Percentiles rank a stretch among this genome's conserved stretches.
These are phyloP conservation scores for Pythium catenulatum DNA, from an alignment of 352 stramenopile genomes.

Conservation along the genomic window DNA sequence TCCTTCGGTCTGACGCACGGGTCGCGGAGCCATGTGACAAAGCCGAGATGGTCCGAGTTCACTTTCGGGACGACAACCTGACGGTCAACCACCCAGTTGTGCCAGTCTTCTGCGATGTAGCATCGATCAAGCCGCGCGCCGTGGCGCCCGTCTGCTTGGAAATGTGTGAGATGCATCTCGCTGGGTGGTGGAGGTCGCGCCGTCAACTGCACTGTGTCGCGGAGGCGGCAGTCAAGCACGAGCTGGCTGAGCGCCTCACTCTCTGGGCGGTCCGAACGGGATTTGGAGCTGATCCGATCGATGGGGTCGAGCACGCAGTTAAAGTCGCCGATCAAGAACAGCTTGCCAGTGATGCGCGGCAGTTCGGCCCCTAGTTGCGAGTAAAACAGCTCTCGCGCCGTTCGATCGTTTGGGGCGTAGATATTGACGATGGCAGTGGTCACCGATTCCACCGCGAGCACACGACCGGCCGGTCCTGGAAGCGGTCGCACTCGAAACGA, in stretches of 20 bases:
- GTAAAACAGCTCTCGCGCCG: background rate
- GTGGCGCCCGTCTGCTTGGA: too few species aligned
- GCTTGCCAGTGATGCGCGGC: background rate
- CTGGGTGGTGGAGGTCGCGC: too few species aligned
- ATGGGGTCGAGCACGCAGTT: background rate
- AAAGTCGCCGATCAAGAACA: background rate
- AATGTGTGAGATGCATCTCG: too few species aligned
- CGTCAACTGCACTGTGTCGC: too few species aligned
- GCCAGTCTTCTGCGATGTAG: too few species aligned
- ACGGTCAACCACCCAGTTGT: too few species aligned
- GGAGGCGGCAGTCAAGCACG: too few species aligned
- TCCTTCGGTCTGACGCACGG: background rate
- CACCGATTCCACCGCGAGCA: background rate
- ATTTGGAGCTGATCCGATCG: background rate
- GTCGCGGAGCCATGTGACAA: background rate
- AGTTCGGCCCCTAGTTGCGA: background rate
- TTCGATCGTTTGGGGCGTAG: background rate
- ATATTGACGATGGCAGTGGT: background rate
- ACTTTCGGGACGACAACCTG: background rate
- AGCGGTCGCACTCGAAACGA: background rate
- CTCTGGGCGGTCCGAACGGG: background rate
- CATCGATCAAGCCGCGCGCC: too few species aligned
- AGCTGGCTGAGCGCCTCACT: too few species aligned
- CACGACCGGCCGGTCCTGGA: background rate
- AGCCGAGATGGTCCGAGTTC: background rate